These are phyloP conservation scores for Zangia roseola DNA, from an alignment of 768 basidiomycete species.

Conservation along the genomic window DNA sequence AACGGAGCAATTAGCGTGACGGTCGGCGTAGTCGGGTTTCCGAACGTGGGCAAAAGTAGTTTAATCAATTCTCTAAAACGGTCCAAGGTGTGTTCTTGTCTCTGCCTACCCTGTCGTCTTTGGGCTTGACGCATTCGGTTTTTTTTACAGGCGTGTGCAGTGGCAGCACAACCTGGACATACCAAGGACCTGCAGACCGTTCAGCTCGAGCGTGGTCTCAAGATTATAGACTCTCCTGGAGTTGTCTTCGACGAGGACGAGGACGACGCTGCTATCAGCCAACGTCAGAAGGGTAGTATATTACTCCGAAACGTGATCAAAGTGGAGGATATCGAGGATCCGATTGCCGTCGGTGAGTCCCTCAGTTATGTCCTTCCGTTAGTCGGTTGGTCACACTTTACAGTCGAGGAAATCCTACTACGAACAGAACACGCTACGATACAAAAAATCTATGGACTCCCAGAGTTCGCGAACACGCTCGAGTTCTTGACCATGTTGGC, in stretches of 20 bases:
- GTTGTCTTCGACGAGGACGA: constrained; percentile 92
- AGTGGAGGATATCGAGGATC: constrained; percentile 89
- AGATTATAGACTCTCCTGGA: constrained; percentile 93
- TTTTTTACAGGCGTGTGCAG: constrained; percentile 70
- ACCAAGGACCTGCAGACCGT: constrained; percentile 91
- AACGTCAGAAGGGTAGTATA: constrained; percentile 52
- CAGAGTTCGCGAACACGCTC: constrained; percentile 64
- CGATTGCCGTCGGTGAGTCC: constrained; percentile 77
- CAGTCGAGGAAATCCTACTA: constrained; percentile 84
- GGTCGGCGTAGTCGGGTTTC: constrained; percentile 92
- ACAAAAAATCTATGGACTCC: constrained; percentile 83
- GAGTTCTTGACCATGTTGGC: constrained; percentile 93
- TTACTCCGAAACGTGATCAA: constrained; percentile 86
- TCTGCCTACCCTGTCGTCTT: not conserved
- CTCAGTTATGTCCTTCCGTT: not conserved
- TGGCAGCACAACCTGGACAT: constrained; percentile 93
- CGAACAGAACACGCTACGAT: constrained; percentile 72
- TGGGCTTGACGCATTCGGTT: not conserved
- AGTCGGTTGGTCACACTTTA: not conserved
- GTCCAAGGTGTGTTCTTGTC: constrained; percentile 55
- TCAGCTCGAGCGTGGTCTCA: constrained; percentile 88
- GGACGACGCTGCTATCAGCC: constrained; percentile 42
- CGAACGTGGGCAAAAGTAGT: constrained; percentile 96
- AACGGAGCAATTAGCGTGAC: constrained; percentile 66
- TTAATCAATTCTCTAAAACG: constrained; percentile 91